Base-by-base conservation (phyloP, 257 asterid genomes). In the Petunia secreta region DNA sequence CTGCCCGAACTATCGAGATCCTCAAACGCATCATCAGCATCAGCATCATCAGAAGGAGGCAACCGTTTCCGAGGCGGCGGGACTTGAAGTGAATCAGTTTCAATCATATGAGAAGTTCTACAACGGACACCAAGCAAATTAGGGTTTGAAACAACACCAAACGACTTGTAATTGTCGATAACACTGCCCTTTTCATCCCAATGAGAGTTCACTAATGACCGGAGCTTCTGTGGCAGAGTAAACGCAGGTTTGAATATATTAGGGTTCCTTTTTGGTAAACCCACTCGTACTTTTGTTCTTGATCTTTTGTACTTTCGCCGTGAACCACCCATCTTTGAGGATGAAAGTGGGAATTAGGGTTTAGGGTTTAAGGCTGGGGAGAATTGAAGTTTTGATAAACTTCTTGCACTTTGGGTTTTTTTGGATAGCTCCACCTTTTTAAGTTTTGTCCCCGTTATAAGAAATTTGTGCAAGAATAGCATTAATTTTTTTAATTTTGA, bases 141-240 rank as follows among this genome's bases (percentile, higher is more conserved):
- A 15, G 99, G 98, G 84, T 95, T 91, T 2, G 97, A 93, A 83
- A 93, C 95, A 77, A 93, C 91, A 85, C 99, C 99, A 83, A 90
- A 92, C 3, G 98, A 77, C 88, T 94, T 95, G 96, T 95, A 93
- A 80, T 95, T 95, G 78, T 90, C 91, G 84, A 93, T 88, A 25
- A 92, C 98, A 80, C 95, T 93, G 87, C 84, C 97, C 78, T 90
- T 85, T 5, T 88, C 98, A 83, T 95, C 97, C 99, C 99, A 95
- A 7, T 89, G 84, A 41, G 95, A 87, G 8, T 74, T 94, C 60
- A 95, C 25, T 0, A 95, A 86, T 41, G 90, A 36, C 65, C 91
- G 91, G 85, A 95, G 88, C 82, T 95, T 95, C 40, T 95, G 93
- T 3, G 97, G 99, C 16, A 93, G 87, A 84, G 86, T 88, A 89